phyloP scores from a whole-genome alignment of 1,284 basidiomycete genomes.

The Trametes hirsuta region DNA sequence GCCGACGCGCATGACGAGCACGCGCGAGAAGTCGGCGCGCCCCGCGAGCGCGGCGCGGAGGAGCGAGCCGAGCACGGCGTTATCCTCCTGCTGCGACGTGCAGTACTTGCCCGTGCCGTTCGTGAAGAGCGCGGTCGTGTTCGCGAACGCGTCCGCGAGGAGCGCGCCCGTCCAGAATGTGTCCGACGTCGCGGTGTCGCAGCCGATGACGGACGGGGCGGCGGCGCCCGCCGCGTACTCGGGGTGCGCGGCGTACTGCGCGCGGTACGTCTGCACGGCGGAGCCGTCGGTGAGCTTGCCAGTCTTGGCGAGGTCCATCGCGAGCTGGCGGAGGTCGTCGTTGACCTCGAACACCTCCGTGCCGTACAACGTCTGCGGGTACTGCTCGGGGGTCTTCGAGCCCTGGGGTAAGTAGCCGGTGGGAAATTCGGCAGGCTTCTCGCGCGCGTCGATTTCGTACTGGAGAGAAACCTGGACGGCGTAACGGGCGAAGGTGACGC shows the following conservation, averaged over 20 bases:
- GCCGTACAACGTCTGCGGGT: conserved; percentile 44
- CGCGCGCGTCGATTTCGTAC: conserved; percentile 50
- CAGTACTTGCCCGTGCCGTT: conserved; percentile 43
- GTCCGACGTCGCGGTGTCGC: conserved; percentile 47
- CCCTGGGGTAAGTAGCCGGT: conserved; percentile 47
- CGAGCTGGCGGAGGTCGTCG: conserved; percentile 45
- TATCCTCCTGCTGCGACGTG: conserved; percentile 54
- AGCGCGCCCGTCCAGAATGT: conserved; percentile 46
- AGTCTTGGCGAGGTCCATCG: conserved; percentile 36
- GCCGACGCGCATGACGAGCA: conserved; percentile 49
- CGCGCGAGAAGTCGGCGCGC: conserved; percentile 46
- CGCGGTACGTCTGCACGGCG: conserved; percentile 39
- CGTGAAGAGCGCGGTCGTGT: conserved; percentile 45
- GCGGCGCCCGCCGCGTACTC: conserved; percentile 33
- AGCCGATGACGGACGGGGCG: conserved; percentile 39
- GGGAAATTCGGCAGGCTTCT: conserved; percentile 46
- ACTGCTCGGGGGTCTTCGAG: conserved; percentile 36
- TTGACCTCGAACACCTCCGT: conserved; percentile 57
- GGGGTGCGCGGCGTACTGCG: conserved; percentile 35
- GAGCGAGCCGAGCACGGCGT: conserved; percentile 48
- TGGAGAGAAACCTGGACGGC: conserved; percentile 49
- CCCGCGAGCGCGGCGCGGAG: conserved; percentile 43
- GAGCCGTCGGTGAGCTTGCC: conserved; percentile 43
- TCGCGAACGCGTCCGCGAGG: conserved; percentile 43
- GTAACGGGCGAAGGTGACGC: conserved; percentile 48